These are phyloP conservation scores for Vitis hybrid DNA, from an alignment of 177 flowering plant species.

Conservation along the genomic window DNA sequence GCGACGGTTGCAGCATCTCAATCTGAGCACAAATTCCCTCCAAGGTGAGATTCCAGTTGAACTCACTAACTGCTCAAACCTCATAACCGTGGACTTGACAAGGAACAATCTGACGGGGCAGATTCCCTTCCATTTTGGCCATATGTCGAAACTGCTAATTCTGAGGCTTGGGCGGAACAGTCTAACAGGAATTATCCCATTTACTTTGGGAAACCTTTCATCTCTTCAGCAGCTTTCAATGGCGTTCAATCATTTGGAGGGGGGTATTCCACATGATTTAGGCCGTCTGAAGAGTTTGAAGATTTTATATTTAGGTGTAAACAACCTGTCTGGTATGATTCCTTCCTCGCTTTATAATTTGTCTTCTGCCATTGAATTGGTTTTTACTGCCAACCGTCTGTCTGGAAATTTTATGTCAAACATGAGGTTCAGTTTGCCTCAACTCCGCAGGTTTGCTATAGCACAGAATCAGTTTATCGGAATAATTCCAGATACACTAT, in stretches of 20 bases:
- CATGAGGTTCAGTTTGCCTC: conserved; percentile 38
- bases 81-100: too few relatives aligned
- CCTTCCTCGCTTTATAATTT: conserved; percentile 41
- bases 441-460: conserved; percentile 19
- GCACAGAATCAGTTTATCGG: conserved; percentile 31
- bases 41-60: too few relatives aligned
- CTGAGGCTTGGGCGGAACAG: conserved; percentile 1
- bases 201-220: conserved; percentile 38
- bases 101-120: too few relatives aligned
- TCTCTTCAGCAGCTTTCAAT: conserved; percentile 14
- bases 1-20: conserved; percentile 10
- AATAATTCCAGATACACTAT: conserved; percentile 32
- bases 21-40: conserved; percentile 23
- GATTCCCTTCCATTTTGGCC: conserved; percentile 17
- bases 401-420: conserved; percentile 39
- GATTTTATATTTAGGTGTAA: conserved; percentile 9
- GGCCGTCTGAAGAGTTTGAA: conserved; percentile 16
- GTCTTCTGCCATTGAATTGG: conserved; percentile 25
- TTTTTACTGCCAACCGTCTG: conserved; percentile 26
- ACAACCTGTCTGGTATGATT: conserved; percentile 34
- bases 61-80: too few relatives aligned
- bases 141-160: not conserved
- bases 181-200: conserved; percentile 37
- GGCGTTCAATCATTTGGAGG: conserved; percentile 22
- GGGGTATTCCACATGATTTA: conserved; percentile 36